Conservation (phyloP, 1,284 basidiomycete species). For the Trametes hirsuta region DNA sequence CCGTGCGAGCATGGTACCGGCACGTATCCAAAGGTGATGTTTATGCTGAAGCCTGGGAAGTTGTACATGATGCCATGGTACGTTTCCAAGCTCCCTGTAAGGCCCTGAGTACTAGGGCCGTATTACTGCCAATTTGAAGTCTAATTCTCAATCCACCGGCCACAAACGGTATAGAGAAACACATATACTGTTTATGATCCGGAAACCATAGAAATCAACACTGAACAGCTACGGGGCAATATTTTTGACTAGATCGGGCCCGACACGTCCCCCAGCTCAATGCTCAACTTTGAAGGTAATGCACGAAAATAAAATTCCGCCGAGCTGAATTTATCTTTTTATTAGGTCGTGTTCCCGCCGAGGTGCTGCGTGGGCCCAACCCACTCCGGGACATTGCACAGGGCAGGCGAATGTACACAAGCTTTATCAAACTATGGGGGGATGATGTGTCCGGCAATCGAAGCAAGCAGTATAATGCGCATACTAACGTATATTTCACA, state of each 20-base stretch:
- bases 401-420: not conserved
- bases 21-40: not conserved
- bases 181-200: not conserved
- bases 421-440: conserved; percentile 20
- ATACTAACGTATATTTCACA: conserved; percentile 36
- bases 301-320: too few relatives aligned
- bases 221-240: not conserved
- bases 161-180: not conserved
- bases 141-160: too few relatives aligned
- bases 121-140: too few relatives aligned
- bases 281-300: too few relatives aligned
- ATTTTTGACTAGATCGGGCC: not conserved
- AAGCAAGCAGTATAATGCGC: conserved; percentile 36
- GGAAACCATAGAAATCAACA: not conserved
- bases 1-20: not conserved
- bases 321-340: too few relatives aligned
- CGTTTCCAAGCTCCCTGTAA: not conserved
- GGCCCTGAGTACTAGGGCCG: too few relatives aligned
- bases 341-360: not conserved
- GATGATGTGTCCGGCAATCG: conserved; percentile 40
- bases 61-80: not conserved
- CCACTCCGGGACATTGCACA: not conserved
- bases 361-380: not conserved
- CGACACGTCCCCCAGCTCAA: too few relatives aligned
- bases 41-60: not conserved